phyloP scores from a whole-genome alignment of 768 basidiomycete species.

The Auricularia cornea region DNA sequence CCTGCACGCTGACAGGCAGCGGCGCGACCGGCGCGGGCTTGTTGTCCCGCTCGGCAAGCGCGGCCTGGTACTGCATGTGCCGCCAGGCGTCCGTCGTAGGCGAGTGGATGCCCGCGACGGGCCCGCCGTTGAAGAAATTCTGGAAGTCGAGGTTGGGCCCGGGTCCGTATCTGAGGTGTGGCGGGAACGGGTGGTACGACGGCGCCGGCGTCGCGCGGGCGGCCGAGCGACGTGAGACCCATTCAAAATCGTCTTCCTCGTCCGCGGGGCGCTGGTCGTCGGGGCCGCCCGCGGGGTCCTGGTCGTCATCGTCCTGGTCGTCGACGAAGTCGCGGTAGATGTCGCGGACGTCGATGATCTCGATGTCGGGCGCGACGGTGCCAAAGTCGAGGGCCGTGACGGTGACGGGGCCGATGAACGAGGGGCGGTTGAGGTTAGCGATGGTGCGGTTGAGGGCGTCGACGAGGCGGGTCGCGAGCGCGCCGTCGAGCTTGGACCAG shows the following conservation, averaged over 20 bases:
- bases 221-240: constrained; percentile 62
- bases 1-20: not conserved
- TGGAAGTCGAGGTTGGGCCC: constrained; percentile 52
- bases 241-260: constrained; percentile 75
- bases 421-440: constrained; percentile 61
- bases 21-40: not conserved
- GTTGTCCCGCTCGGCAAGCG: not conserved
- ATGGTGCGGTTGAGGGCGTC: constrained; percentile 76
- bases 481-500: constrained; percentile 75
- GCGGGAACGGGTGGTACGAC: constrained; percentile 43
- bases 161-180: constrained; percentile 60
- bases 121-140: constrained; percentile 18
- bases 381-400: constrained; percentile 88
- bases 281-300: constrained; percentile 27
- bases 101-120: constrained; percentile 41
- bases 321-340: constrained; percentile 93
- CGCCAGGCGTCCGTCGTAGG: constrained; percentile 36
- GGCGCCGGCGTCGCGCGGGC: constrained; percentile 43
- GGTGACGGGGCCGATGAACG: constrained; percentile 88
- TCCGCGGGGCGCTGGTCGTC: constrained; percentile 37
- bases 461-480: constrained; percentile 61
- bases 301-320: constrained; percentile 57
- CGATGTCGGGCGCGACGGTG: constrained; percentile 68
- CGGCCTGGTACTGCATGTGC: constrained; percentile 16
- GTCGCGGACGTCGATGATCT: constrained; percentile 86